Evolutionary conservation across 2,329 filamentous ascomycete species (phyloP).

Genomic region (Decorospora gaudefroyi): DNA sequence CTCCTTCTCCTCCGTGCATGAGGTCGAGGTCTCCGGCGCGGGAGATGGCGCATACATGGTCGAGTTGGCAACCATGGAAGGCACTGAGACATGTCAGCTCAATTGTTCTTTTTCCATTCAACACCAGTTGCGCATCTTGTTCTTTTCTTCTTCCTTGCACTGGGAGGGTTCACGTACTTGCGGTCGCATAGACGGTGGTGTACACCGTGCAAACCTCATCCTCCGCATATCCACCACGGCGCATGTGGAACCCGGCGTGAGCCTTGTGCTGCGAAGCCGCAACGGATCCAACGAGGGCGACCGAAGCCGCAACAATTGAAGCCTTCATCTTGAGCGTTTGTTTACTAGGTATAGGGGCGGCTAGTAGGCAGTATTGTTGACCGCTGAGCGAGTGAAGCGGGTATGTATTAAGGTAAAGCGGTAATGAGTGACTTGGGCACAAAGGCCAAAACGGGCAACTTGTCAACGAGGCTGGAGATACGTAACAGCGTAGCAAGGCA

Average conservation of each 20-base stretch:
- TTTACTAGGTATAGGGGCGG: constrained; percentile 38
- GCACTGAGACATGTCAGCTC: constrained; percentile 28
- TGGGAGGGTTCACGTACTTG: constrained; percentile 53
- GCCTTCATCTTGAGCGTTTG: constrained; percentile 73
- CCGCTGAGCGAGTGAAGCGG: constrained; percentile 89
- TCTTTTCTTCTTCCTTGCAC: neutral
- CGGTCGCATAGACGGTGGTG: constrained; percentile 57
- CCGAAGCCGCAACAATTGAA: constrained; percentile 66
- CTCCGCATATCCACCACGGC: constrained; percentile 54
- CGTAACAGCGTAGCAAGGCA: constrained; percentile 35
- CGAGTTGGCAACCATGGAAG: constrained; percentile 34
- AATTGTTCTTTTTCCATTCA: neutral
- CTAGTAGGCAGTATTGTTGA: constrained; percentile 56
- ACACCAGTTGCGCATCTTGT: neutral
- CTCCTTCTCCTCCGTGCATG: constrained; percentile 71
- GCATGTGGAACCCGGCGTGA: constrained; percentile 62
- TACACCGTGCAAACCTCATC: constrained; percentile 74
- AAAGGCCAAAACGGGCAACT: constrained; percentile 39
- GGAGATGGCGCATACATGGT: constrained; percentile 33
- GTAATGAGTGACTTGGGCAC: constrained; percentile 48
- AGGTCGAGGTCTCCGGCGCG: constrained; percentile 73
- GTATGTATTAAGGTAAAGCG: constrained; percentile 49
- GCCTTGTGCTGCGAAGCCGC: constrained; percentile 66
- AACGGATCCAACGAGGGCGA: constrained; percentile 58
- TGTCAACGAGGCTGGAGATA: constrained; percentile 42